Evolutionary conservation across 345 rosid species (phyloP), one percentile per base, ranked within the genome.

Genomic region (Toxicodendron radicans): DNA sequence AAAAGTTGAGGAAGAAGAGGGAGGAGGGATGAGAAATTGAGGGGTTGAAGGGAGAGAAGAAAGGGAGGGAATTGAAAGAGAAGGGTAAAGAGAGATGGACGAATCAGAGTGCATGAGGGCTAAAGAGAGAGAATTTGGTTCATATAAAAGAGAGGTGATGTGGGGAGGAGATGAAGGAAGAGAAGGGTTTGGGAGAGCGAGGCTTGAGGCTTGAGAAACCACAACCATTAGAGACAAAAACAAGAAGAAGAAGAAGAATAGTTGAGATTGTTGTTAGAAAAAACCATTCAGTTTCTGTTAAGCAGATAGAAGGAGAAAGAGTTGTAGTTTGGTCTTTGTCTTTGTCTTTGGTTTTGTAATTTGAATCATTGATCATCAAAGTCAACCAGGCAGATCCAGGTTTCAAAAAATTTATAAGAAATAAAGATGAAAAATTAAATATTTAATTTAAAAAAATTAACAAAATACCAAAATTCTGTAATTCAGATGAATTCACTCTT

Each of bases 21-120:
- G 82, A 24, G 82, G 38, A 17, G 78, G 84, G 41, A 51, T 60
- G 56, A 52, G 73, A 77, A 78, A 72, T 68, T 70, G 70, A 45
- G 78, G 76, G 67, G 74, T 63, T 71, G 77, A 75, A 71, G 85
- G 85, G 43, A 71, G 72, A 60, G 77, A 67, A 58, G 84, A 46
- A 21, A 85, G 69, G n/a, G 81, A n/a, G 64, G 74, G 68, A 65
- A 75, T 61, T 16, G 82, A 54, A 74, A 83, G 73, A 41, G 88
- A 83, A 70, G 91, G 87, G 70, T 81, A 88, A n/a, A 90, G 86
- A 66, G 91, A 89, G 69, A 93, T 11, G 1, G 94, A 88, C 59
- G 92, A 84, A 73, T 87, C 94, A 62, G 88, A 76, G 76, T 85
- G 92, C 70, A 77, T 74, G 30, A 92, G 81, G 52, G 95, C 95